A percentile compares a stretch with the other conserved stretches of the same genome.
Conservation (phyloP, 805 yeast species). For the Nakazawaea holstii region DNA sequence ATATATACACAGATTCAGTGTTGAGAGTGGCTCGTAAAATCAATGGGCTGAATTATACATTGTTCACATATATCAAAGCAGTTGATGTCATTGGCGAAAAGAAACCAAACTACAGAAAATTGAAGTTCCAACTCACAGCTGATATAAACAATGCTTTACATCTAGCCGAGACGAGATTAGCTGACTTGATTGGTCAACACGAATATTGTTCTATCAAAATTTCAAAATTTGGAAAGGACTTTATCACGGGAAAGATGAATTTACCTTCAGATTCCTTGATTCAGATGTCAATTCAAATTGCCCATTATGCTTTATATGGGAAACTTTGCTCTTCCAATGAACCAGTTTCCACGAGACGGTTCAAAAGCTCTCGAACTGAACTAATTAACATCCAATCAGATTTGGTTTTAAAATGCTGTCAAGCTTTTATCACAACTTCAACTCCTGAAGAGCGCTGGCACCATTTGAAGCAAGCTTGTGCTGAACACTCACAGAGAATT, state of each 20-base stretch:
- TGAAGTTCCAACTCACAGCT: slow-evolving; percentile 33
- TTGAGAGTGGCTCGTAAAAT: slow-evolving; percentile 52
- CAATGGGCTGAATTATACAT: slow-evolving; percentile 50
- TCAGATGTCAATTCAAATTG: slow-evolving; percentile 47
- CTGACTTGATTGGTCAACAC: slow-evolving; percentile 54
- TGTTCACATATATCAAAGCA: slow-evolving; percentile 37
- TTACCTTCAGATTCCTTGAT: slow-evolving; percentile 45
- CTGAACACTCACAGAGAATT: slow-evolving; percentile 43
- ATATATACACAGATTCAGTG: slow-evolving; percentile 53
- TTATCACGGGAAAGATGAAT: slow-evolving; percentile 32
- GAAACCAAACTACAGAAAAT: slow-evolving; percentile 31
- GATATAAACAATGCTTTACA: slow-evolving; percentile 45
- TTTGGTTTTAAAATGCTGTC: slow-evolving; percentile 44
- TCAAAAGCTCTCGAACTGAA: slow-evolving; percentile 66
- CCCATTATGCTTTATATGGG: slow-evolving; percentile 53
- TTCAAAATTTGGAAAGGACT: slow-evolving; percentile 23
- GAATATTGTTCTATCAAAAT: slow-evolving; percentile 38
- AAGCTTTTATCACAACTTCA: slow-evolving; percentile 56
- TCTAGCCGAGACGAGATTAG: slow-evolving; percentile 51
- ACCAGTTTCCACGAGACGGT: slow-evolving; percentile 63
- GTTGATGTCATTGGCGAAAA: slow-evolving; percentile 25
- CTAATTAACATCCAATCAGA: slow-evolving; percentile 62
- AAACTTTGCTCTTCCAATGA: slow-evolving; percentile 31
- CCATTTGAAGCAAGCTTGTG: slow-evolving; percentile 44
- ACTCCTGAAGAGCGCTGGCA: slow-evolving; percentile 41